These are phyloP conservation scores for Ganoderma boninense DNA, from an alignment of 1,284 basidiomycete species.

Conservation along the genomic window DNA sequence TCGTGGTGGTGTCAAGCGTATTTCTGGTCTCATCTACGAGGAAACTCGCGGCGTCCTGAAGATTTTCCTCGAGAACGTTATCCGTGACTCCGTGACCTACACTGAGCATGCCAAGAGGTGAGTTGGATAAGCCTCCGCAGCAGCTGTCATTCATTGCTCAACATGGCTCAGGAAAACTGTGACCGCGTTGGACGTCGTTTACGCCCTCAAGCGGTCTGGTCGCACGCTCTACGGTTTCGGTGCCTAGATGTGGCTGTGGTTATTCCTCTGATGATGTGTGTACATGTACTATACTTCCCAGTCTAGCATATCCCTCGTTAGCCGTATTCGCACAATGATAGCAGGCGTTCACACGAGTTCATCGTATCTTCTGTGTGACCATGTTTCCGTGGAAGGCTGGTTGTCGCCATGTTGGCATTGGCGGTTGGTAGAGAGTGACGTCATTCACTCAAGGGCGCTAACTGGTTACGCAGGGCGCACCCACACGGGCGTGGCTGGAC, in stretches of 20 bases:
- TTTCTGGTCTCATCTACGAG: conserved; percentile 92
- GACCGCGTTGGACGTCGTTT: conserved; percentile 83
- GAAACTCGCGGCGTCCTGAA: conserved; percentile 95
- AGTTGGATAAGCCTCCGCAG: not conserved
- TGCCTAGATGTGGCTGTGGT: conserved; percentile 48
- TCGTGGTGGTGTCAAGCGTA: conserved; percentile 96
- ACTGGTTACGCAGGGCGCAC: too few species aligned
- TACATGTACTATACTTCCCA: conserved; percentile 37
- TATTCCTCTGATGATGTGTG: conserved; percentile 39
- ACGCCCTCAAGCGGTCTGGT: conserved; percentile 85
- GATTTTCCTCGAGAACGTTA: conserved; percentile 88
- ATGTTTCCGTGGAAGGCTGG: not conserved
- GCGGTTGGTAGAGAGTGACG: not conserved
- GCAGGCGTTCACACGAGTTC: conserved; percentile 11
- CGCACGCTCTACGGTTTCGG: conserved; percentile 83
- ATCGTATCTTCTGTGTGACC: not conserved
- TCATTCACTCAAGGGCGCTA: not conserved
- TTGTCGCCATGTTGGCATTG: not conserved
- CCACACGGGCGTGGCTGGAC: too few species aligned
- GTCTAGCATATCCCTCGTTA: conserved; percentile 20
- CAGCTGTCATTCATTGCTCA: not conserved
- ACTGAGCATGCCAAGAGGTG: conserved; percentile 86
- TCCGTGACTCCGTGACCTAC: conserved; percentile 89
- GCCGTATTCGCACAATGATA: conserved; percentile 28
- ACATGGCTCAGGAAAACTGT: conserved; percentile 67